Evolutionary conservation across 78 protist species (phyloP).

Genomic region (Trichosphaerium sp.): DNA sequence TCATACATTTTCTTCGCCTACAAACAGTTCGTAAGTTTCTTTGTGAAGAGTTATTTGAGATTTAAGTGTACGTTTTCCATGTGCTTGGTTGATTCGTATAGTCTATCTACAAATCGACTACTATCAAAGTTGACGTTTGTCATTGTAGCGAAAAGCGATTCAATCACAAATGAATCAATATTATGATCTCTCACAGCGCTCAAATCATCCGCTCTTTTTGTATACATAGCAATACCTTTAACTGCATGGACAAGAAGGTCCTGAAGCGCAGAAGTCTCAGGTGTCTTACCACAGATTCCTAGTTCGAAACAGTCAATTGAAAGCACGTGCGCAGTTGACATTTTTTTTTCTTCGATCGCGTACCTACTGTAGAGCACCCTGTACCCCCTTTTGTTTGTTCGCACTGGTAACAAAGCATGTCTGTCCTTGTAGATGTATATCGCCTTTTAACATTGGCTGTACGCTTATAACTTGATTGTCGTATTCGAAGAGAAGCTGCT

Average conservation of each 20-base stretch:
- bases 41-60: neutral
- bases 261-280: conserved; percentile 60
- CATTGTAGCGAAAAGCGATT: conserved; percentile 43
- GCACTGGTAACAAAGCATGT: conserved; percentile 78
- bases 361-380: conserved; percentile 62
- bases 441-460: no score
- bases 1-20: no score
- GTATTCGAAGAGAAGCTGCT: no score
- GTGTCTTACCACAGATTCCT: conserved; percentile 65
- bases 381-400: conserved; percentile 49
- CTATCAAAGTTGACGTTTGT: conserved; percentile 69
- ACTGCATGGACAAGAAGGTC: conserved; percentile 26
- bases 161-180: neutral
- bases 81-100: neutral
- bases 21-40: neutral
- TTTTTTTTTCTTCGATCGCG: neutral
- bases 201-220: neutral
- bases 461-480: no score
- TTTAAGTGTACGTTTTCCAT: no score
- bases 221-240: conserved; percentile 4
- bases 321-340: neutral
- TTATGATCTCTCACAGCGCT: neutral
- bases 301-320: neutral
- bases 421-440: neutral
- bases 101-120: conserved; percentile 1